Evolutionary conservation across 331 rosid species (phyloP).

Genomic region (Phaseolus coccineus): DNA sequence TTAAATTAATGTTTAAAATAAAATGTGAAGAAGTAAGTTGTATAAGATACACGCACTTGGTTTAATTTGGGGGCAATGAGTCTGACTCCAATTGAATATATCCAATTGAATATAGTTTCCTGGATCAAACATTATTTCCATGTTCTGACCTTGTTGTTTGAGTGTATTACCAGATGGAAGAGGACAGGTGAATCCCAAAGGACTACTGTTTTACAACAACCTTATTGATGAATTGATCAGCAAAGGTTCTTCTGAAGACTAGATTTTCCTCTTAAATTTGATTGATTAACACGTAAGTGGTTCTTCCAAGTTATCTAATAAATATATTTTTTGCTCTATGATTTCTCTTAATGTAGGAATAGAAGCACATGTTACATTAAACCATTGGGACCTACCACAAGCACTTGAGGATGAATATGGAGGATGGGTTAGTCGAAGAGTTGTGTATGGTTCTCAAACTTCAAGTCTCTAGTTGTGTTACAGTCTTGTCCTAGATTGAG

Average conservation of each 20-base stretch:
- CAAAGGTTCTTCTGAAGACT: slow-evolving; percentile 50
- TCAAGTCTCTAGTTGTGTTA: background rate
- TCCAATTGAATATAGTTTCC: background rate
- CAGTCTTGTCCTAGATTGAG: background rate
- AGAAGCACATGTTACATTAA: slow-evolving; percentile 65
- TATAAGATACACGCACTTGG: slow-evolving; percentile 6
- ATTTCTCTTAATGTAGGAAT: slow-evolving; percentile 49
- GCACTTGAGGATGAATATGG: slow-evolving; percentile 42
- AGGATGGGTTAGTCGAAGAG: slow-evolving; percentile 42
- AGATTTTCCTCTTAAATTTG: background rate
- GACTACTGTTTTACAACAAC: slow-evolving; percentile 74
- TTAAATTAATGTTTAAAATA: background rate
- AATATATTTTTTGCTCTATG: background rate
- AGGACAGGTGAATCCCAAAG: slow-evolving; percentile 75
- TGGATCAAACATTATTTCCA: background rate
- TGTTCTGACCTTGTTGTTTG: slow-evolving; percentile 22
- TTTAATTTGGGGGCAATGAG: background rate
- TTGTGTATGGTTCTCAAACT: slow-evolving; percentile 49
- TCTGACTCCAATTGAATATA: background rate
- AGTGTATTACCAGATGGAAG: slow-evolving; percentile 62
- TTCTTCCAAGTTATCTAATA: background rate
- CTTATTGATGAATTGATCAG: slow-evolving; percentile 57
- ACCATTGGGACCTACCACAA: slow-evolving; percentile 65
- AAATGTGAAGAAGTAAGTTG: background rate
- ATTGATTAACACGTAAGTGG: background rate